Conservation (phyloP, 2,329 filamentous ascomycete genomes). For the Xylaria digitata region DNA sequence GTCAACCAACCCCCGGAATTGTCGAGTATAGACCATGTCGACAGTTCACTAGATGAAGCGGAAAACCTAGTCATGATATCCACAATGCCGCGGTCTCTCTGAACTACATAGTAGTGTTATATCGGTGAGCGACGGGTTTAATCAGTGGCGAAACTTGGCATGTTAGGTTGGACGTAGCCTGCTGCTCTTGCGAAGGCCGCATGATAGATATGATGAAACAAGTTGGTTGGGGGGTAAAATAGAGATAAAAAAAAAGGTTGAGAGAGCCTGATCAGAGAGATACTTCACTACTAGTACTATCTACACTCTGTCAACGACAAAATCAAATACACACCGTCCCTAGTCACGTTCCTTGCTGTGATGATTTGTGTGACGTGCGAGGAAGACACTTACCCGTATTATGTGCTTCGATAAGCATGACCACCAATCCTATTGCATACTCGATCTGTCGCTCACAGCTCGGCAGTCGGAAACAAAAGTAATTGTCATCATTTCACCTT, state of each 20-base stretch:
- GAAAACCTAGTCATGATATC: slow-evolving; percentile 12
- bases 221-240: neutral
- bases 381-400: neutral
- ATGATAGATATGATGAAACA: slow-evolving; percentile 21
- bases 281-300: neutral
- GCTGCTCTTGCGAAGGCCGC: neutral
- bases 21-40: neutral
- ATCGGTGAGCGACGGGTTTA: slow-evolving; percentile 23
- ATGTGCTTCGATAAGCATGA: slow-evolving; percentile 19
- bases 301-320: neutral
- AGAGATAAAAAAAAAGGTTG: slow-evolving; percentile 17
- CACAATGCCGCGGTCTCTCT: slow-evolving; percentile 4
- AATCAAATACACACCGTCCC: slow-evolving; percentile 31
- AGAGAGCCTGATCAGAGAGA: slow-evolving; percentile 27
- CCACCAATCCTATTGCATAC: slow-evolving; percentile 20
- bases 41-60: slow-evolving; percentile 7
- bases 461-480: slow-evolving; percentile 29
- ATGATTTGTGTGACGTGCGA: slow-evolving; percentile 13
- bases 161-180: neutral
- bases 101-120: neutral
- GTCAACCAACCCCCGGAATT: neutral
- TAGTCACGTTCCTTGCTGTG: neutral
- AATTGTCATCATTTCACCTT: slow-evolving; percentile 33
- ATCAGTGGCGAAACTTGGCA: neutral
- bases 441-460: slow-evolving; percentile 14